Percentiles rank a stretch among this genome's conserved stretches.
Conservation (phyloP, 306 rosid genomes). For the Corylus heterophylla region DNA sequence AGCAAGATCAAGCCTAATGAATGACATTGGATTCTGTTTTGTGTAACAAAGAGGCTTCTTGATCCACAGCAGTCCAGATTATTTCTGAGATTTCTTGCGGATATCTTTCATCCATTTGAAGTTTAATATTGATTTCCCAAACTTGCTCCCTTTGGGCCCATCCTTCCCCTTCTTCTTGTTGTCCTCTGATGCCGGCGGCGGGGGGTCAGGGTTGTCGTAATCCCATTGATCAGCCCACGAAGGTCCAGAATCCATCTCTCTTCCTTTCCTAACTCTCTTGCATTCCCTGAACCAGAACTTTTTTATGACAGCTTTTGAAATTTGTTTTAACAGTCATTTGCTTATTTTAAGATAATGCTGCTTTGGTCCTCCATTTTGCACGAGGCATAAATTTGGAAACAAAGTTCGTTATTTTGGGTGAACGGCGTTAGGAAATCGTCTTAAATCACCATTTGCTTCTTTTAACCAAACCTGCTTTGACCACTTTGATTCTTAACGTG, state of each 20-base stretch:
- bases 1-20: not conserved
- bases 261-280: not conserved
- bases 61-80: not conserved
- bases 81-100: constrained; percentile 43
- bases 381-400: constrained; percentile 12
- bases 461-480: not conserved
- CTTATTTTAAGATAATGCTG: constrained; percentile 23
- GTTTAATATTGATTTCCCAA: constrained; percentile 41
- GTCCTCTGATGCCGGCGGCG: constrained; percentile 32
- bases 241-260: constrained; percentile 50
- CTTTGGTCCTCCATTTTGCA: constrained; percentile 7
- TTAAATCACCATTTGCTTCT: constrained; percentile 15
- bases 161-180: constrained; percentile 55
- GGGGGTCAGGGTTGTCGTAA: constrained; percentile 45
- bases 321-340: not conserved
- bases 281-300: not conserved
- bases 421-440: constrained; percentile 7
- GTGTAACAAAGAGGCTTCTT: constrained; percentile 1
- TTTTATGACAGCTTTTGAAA: constrained; percentile 11
- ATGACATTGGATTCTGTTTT: not conserved
- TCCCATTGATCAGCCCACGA: constrained; percentile 91
- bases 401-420: constrained; percentile 18
- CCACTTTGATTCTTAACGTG: constrained; percentile 13
- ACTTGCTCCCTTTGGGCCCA: constrained; percentile 38
- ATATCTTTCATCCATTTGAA: constrained; percentile 67